phyloP scores from a whole-genome alignment of 371 early-diverging fungal genomes.

The Mucor indicus region DNA sequence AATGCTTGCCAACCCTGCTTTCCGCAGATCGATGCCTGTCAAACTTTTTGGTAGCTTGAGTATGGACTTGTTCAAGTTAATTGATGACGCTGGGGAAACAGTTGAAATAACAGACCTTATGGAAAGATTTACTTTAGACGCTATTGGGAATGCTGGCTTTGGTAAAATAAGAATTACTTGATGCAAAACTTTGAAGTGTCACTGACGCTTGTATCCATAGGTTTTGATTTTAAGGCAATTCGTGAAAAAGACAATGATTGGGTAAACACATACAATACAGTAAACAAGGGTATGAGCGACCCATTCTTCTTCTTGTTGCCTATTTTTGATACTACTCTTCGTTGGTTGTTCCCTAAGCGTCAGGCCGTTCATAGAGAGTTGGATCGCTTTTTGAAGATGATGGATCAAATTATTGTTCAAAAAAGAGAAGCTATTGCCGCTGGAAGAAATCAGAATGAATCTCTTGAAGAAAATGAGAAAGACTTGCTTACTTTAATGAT shows the following conservation, averaged over 20 bases:
- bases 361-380: neutral
- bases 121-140: constrained; percentile 24
- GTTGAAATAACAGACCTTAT: constrained; percentile 1
- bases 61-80: neutral
- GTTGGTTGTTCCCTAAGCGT: constrained; percentile 20
- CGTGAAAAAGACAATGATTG: constrained; percentile 7
- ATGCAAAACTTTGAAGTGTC: neutral
- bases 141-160: constrained; percentile 21
- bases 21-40: constrained; percentile 11
- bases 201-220: neutral
- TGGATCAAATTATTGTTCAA: constrained; percentile 24
- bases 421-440: constrained; percentile 8
- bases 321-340: constrained; percentile 6
- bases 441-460: neutral
- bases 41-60: constrained; percentile 9
- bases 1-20: constrained; percentile 13
- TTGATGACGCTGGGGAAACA: constrained; percentile 1
- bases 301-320: constrained; percentile 21
- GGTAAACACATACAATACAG: constrained; percentile 11
- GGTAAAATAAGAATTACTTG: constrained; percentile 4
- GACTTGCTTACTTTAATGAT: constrained; percentile 52
- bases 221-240: constrained; percentile 14
- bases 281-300: constrained; percentile 4
- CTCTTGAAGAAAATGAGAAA: constrained; percentile 18
- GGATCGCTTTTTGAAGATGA: constrained; percentile 4